Conservation (phyloP, 148 eudicot species). For the Dianthus caryophyllus region DNA sequence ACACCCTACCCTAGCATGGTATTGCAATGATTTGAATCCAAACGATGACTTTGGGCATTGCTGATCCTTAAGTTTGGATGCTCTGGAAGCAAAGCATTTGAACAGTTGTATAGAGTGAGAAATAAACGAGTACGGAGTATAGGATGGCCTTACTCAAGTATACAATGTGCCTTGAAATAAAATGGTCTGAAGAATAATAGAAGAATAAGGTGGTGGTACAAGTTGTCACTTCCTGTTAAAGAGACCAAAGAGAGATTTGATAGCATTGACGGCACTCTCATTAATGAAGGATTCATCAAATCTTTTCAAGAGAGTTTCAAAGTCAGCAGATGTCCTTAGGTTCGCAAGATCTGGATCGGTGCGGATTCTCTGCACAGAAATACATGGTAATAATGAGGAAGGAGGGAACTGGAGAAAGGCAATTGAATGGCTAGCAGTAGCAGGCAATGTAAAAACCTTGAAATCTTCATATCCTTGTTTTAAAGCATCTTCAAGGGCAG, state of each 20-base stretch:
- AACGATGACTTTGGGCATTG: neutral
- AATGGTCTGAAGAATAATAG: neutral
- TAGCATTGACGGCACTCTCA: conserved; percentile 81
- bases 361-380: conserved; percentile 60
- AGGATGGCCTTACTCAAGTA: neutral
- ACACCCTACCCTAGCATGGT: neutral
- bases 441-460: conserved; percentile 42
- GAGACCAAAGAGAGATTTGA: conserved; percentile 83
- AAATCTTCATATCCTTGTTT: conserved; percentile 89
- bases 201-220: neutral
- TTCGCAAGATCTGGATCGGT: conserved; percentile 83
- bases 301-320: conserved; percentile 52
- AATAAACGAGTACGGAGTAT: neutral
- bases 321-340: conserved; percentile 53
- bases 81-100: neutral
- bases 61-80: neutral
- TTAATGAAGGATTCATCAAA: conserved; percentile 74
- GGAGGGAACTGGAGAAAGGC: neutral
- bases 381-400: neutral
- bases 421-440: neutral
- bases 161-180: neutral
- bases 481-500: conserved; percentile 93
- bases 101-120: neutral
- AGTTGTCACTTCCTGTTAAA: conserved; percentile 59
- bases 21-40: no score